Evolutionary conservation across 1,284 basidiomycete species (phyloP).

Genomic region (Cutaneotrichosporon arboriforme): DNA sequence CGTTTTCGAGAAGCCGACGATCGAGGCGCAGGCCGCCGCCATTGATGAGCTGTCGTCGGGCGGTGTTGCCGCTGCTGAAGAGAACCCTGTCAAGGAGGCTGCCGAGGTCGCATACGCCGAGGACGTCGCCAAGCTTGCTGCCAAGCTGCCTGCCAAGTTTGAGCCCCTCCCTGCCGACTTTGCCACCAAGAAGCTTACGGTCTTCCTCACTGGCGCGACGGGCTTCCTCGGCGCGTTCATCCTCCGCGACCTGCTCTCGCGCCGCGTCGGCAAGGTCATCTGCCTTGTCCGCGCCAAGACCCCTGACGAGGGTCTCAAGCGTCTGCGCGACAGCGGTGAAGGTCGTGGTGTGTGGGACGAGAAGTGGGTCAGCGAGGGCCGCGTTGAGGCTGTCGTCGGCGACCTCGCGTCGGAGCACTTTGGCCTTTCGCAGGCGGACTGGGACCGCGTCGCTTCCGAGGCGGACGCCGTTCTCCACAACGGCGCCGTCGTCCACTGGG

Average conservation of each 20-base stretch:
- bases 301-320: slow-evolving; percentile 59
- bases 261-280: slow-evolving; percentile 75
- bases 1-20: slow-evolving; percentile 87
- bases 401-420: slow-evolving; percentile 74
- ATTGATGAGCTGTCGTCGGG: slow-evolving; percentile 72
- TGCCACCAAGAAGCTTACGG: slow-evolving; percentile 57
- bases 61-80: slow-evolving; percentile 68
- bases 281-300: slow-evolving; percentile 78
- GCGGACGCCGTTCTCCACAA: slow-evolving; percentile 89
- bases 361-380: slow-evolving; percentile 65
- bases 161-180: slow-evolving; percentile 55
- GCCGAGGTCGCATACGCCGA: slow-evolving; percentile 59
- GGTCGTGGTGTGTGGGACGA: slow-evolving; percentile 92
- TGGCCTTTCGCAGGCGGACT: slow-evolving; percentile 64
- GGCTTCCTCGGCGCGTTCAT: slow-evolving; percentile 96
- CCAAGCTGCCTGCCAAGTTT: slow-evolving; percentile 61
- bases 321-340: slow-evolving; percentile 69
- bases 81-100: slow-evolving; percentile 34
- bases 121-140: slow-evolving; percentile 66
- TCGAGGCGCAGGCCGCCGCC: slow-evolving; percentile 70
- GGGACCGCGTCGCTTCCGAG: slow-evolving; percentile 66
- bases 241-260: slow-evolving; percentile 69
- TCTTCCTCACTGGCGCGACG: slow-evolving; percentile 95
- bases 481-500: slow-evolving; percentile 97
- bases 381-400: slow-evolving; percentile 80